Evolutionary conservation across 1,284 basidiomycete species (phyloP).

Genomic region (Cutaneotrichosporon sp.): DNA sequence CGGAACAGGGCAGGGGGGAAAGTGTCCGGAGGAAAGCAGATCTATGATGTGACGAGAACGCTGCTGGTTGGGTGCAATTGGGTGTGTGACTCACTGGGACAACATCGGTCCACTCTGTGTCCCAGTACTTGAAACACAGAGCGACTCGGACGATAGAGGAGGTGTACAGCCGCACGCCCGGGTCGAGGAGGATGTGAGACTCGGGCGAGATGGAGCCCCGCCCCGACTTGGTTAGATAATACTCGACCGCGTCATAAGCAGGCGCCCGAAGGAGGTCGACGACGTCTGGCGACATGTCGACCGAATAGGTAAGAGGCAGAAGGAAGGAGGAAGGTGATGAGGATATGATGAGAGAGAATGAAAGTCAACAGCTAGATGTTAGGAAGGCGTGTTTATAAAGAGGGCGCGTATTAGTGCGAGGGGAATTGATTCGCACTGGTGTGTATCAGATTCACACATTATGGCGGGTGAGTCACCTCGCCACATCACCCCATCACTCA

Average conservation of each 20-base stretch:
- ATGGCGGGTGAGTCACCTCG: not conserved
- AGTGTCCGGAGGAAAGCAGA: no score
- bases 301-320: not conserved
- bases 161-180: not conserved
- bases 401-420: not conserved
- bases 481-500: not conserved
- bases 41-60: no score
- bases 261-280: not conserved
- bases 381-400: not conserved
- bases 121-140: slow-evolving; percentile 8
- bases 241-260: not conserved
- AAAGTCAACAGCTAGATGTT: not conserved
- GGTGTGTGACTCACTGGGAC: not conserved
- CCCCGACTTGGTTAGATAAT: not conserved
- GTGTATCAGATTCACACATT: not conserved
- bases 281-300: not conserved
- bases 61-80: no score
- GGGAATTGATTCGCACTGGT: not conserved
- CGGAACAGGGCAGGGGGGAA: no score
- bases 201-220: not conserved
- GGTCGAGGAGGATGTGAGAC: not conserved
- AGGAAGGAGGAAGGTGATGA: not conserved
- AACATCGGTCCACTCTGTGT: not conserved
- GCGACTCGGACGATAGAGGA: not conserved
- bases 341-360: no score